A percentile compares a stretch with the other conserved stretches of the same genome.
Conservation (phyloP, 2,329 filamentous ascomycete species). For the Calonectria fujianensis region DNA sequence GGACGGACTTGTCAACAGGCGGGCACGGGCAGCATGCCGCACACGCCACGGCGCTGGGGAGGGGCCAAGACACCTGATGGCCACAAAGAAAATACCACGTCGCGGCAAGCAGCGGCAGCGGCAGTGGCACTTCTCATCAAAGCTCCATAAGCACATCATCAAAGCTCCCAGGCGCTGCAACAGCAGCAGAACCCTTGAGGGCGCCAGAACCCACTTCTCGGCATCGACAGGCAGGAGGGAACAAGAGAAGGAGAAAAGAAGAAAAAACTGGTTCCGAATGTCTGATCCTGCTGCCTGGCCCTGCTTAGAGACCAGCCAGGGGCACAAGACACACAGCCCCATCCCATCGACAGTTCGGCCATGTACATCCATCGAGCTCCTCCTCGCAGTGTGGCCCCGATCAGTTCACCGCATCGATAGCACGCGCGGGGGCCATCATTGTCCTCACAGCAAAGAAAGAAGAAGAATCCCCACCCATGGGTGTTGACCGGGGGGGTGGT, state of each 20-base stretch:
- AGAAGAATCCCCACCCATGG: constrained; percentile 3
- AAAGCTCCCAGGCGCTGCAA: constrained; percentile 15
- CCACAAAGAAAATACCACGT: constrained; percentile 19
- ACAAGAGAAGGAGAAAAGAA: constrained; percentile 24
- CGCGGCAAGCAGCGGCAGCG: constrained; percentile 20
- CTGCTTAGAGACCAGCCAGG: constrained; percentile 19
- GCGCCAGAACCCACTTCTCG: constrained; percentile 28
- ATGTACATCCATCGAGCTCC: constrained; percentile 3
- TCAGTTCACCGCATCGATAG: constrained; percentile 24
- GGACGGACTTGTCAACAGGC: background rate
- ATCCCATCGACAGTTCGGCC: constrained; percentile 26
- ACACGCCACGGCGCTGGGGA: constrained; percentile 28
- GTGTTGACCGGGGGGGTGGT: constrained; percentile 20
- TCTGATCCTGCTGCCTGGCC: constrained; percentile 47
- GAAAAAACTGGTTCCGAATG: background rate
- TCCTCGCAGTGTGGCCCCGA: constrained; percentile 9
- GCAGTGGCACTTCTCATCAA: constrained; percentile 13
- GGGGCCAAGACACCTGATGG: constrained; percentile 23
- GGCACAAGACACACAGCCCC: constrained; percentile 30
- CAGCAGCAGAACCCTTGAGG: constrained; percentile 26
- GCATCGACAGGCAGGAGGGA: constrained; percentile 29
- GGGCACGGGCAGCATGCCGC: constrained; percentile 27
- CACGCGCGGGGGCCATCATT: background rate
- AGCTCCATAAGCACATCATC: constrained; percentile 18
- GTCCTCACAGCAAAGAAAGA: background rate